Conservation (phyloP, 176 grass and related monocot species). For the Oryza brachyantha region DNA sequence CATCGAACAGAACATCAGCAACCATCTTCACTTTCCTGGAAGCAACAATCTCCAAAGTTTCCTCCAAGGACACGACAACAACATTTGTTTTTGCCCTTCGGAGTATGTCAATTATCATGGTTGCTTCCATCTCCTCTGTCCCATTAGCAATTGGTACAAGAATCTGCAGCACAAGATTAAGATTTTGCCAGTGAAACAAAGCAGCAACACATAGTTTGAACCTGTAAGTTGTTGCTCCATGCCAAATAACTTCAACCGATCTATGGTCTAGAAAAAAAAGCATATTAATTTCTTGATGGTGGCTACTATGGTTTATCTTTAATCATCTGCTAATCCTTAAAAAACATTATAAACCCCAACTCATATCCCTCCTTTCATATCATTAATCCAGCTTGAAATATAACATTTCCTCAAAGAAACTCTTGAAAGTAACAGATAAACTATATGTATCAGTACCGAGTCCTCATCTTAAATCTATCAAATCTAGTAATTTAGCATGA, state of each 20-base stretch:
- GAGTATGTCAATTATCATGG: conserved; percentile 73
- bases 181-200: background rate
- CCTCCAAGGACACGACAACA: conserved; percentile 57
- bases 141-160: conserved; percentile 82
- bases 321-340: background rate
- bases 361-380: background rate
- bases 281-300: background rate
- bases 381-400: background rate
- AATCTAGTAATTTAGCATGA: background rate
- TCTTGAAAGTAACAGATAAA: background rate
- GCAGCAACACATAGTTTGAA: background rate
- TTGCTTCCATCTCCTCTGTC: conserved; percentile 78
- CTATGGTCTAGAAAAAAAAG: background rate
- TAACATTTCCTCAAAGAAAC: background rate
- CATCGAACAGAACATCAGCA: conserved; percentile 65
- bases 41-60: conserved; percentile 59
- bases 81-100: conserved; percentile 68
- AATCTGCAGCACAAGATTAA: conserved; percentile 34
- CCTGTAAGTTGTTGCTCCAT: background rate
- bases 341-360: background rate
- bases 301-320: background rate
- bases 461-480: background rate
- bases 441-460: background rate
- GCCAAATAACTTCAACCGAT: background rate
- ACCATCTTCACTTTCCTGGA: conserved; percentile 77